Evolutionary conservation across 177 flowering plant genomes (phyloP).

Genomic region (Vitis hybrid): DNA sequence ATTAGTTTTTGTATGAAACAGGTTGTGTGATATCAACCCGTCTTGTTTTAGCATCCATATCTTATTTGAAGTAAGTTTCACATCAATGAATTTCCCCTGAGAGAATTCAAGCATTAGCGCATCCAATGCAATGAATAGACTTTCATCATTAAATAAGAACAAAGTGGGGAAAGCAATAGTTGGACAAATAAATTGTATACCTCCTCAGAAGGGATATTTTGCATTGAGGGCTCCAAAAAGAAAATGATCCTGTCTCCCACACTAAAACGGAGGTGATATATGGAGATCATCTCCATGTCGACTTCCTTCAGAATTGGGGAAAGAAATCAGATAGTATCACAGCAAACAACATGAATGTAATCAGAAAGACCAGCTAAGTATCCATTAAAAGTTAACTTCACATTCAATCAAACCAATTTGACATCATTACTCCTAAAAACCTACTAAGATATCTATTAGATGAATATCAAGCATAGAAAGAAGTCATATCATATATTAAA

Average conservation of each 20-base stretch:
- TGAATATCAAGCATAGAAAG: too few species aligned
- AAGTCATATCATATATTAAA: too few species aligned
- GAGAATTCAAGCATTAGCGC: slow-evolving; percentile 13
- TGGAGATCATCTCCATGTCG: slow-evolving; percentile 33
- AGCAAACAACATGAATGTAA: not conserved
- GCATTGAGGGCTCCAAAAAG: slow-evolving; percentile 37
- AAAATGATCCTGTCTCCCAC: slow-evolving; percentile 44
- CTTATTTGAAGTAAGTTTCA: slow-evolving; percentile 56
- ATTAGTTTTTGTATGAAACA: slow-evolving; percentile 23
- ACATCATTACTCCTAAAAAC: too few species aligned
- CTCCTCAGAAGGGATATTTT: slow-evolving; percentile 49
- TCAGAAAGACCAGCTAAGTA: not conserved
- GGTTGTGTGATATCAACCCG: slow-evolving; percentile 43
- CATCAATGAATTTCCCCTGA: slow-evolving; percentile 68
- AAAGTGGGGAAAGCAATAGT: not conserved
- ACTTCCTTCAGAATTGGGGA: slow-evolving; percentile 43
- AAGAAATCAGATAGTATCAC: slow-evolving; percentile 12
- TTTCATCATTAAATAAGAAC: not conserved
- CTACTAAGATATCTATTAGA: too few species aligned
- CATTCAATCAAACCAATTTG: not conserved
- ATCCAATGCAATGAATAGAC: not conserved
- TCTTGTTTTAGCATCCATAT: slow-evolving; percentile 81
- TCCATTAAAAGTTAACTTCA: not conserved
- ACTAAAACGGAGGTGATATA: slow-evolving; percentile 36
- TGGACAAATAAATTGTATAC: slow-evolving; percentile 25